Evolutionary conservation across 345 rosid genomes (phyloP).

Genomic region (Aquilaria yunnanensis): DNA sequence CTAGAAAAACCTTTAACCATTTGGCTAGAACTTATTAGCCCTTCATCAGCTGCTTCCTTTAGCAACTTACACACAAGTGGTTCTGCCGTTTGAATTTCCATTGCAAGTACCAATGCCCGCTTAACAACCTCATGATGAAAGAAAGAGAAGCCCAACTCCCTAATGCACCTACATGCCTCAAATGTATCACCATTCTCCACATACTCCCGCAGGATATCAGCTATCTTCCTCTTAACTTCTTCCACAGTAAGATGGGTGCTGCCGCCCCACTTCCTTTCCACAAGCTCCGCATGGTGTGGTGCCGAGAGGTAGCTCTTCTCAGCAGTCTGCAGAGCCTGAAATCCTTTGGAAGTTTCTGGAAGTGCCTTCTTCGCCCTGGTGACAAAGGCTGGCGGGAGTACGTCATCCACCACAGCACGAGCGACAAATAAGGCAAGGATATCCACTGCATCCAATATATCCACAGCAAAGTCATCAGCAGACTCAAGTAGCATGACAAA

Average conservation of each 20-base stretch:
- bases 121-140: slow-evolving; percentile 99
- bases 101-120: slow-evolving; percentile 81
- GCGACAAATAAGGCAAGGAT: slow-evolving; percentile 90
- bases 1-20: slow-evolving; percentile 88
- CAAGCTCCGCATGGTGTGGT: slow-evolving; percentile 96
- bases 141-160: slow-evolving; percentile 87
- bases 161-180: slow-evolving; percentile 95
- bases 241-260: slow-evolving; percentile 87
- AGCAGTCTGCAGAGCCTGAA: slow-evolving; percentile 73
- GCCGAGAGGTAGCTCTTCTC: slow-evolving; percentile 98
- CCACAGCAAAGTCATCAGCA: slow-evolving; percentile 92
- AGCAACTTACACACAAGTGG: slow-evolving; percentile 60
- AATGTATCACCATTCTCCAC: slow-evolving; percentile 74
- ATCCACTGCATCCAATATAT: slow-evolving; percentile 83
- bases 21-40: slow-evolving; percentile 90
- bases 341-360: slow-evolving; percentile 74
- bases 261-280: slow-evolving; percentile 99
- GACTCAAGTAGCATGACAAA: slow-evolving; percentile 95
- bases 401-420: slow-evolving; percentile 95
- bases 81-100: slow-evolving; percentile 74
- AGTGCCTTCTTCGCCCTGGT: slow-evolving; percentile 73
- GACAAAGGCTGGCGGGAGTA: slow-evolving; percentile 88
- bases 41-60: slow-evolving; percentile 94
- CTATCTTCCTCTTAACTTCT: slow-evolving; percentile 89
- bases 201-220: slow-evolving; percentile 78